A percentile compares a stretch with the other conserved stretches of the same genome.
Evolutionary conservation across 352 stramenopile genomes (phyloP).

Genomic region (Paralagenidium karlingii): DNA sequence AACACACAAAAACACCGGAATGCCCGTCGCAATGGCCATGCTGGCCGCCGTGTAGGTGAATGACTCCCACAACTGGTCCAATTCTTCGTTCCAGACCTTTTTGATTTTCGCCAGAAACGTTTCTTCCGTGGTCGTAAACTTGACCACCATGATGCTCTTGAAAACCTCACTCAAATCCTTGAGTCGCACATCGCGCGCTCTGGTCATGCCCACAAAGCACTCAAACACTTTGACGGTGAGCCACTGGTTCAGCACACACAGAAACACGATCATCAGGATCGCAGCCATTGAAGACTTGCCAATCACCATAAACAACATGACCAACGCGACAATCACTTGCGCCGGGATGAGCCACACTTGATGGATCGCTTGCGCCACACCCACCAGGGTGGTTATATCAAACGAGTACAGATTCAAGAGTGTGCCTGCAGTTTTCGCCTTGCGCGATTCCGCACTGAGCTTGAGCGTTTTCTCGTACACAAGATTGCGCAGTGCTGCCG

Average conservation of each 20-base stretch:
- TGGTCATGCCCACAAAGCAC: slow-evolving; percentile 12
- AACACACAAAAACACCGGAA: slow-evolving; percentile 31
- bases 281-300: slow-evolving; percentile 26
- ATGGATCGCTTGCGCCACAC: too few species aligned
- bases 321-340: slow-evolving; percentile 30
- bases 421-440: slow-evolving; percentile 21
- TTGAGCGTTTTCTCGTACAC: slow-evolving; percentile 64
- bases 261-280: slow-evolving; percentile 19
- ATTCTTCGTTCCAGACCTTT: slow-evolving; percentile 17
- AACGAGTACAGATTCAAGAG: slow-evolving; percentile 65
- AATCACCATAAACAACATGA: slow-evolving; percentile 39
- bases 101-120: slow-evolving; percentile 75
- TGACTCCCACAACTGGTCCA: slow-evolving; percentile 31
- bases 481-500: slow-evolving; percentile 52
- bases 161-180: slow-evolving; percentile 50
- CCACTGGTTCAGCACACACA: slow-evolving; percentile 32
- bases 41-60: slow-evolving; percentile 29
- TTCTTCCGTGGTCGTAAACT: slow-evolving; percentile 91
- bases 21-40: slow-evolving; percentile 27
- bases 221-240: slow-evolving; percentile 20
- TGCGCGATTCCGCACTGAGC: slow-evolving; percentile 19
- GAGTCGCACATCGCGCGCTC: slow-evolving; percentile 40
- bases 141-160: slow-evolving; percentile 86
- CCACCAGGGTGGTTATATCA: too few species aligned
- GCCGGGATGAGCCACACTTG: slow-evolving; percentile 47